These are phyloP conservation scores for Amylocystis lapponica DNA, from an alignment of 768 basidiomycete genomes.

Conservation along the genomic window DNA sequence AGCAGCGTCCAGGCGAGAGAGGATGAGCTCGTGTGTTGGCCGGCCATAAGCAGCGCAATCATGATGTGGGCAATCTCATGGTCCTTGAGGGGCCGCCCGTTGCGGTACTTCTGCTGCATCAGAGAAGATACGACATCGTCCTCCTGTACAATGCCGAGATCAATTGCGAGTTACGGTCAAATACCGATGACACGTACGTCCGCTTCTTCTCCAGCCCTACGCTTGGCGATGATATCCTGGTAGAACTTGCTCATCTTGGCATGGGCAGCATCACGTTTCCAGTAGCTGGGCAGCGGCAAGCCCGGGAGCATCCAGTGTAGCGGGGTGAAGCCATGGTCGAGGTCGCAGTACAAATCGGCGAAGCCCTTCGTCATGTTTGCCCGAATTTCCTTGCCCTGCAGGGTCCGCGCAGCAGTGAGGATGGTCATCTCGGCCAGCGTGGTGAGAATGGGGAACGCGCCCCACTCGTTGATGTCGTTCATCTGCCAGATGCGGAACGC, in stretches of 20 bases:
- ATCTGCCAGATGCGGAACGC: conserved; percentile 57
- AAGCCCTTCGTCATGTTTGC: conserved; percentile 73
- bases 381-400: conserved; percentile 92
- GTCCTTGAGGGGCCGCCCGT: conserved; percentile 71
- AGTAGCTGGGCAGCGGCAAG: conserved; percentile 86
- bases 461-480: conserved; percentile 73
- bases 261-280: conserved; percentile 84
- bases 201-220: conserved; percentile 45
- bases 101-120: conserved; percentile 76
- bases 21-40: conserved; percentile 96
- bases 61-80: conserved; percentile 96
- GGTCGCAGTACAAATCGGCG: conserved; percentile 76
- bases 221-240: conserved; percentile 74
- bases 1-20: conserved; percentile 87
- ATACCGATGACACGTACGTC: conserved; percentile 36
- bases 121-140: conserved; percentile 93
- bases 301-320: conserved; percentile 94
- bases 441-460: conserved; percentile 66
- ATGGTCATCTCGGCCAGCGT: conserved; percentile 87
- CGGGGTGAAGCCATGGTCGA: conserved; percentile 96
- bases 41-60: conserved; percentile 99
- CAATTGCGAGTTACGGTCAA: too few relatives aligned
- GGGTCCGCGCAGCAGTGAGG: conserved; percentile 86
- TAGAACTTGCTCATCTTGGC: conserved; percentile 94
- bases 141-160: too few relatives aligned